These are phyloP conservation scores for Plasmodium inui DNA, from an alignment of 169 alveolate species.

Conservation along the genomic window DNA sequence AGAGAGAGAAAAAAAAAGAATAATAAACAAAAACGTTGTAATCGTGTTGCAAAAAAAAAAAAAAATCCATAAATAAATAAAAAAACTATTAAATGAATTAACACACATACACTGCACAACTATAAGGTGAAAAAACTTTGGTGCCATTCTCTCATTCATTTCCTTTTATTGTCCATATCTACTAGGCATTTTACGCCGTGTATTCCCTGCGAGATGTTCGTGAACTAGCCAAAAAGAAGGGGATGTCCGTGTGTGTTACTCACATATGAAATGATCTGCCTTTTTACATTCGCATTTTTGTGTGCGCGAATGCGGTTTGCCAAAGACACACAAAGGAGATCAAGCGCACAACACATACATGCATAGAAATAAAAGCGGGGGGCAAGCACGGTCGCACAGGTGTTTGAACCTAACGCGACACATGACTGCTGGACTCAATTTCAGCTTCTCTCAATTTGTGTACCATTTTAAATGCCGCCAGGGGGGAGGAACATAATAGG, in stretches of 20 bases:
- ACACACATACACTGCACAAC: background rate
- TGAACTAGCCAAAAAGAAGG: slow-evolving; percentile 39
- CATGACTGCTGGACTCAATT: background rate
- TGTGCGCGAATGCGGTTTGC: background rate
- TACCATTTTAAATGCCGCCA: slow-evolving; percentile 74
- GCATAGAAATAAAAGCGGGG: background rate
- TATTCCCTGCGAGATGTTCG: slow-evolving; percentile 74
- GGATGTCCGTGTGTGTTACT: background rate
- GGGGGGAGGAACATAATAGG: slow-evolving; percentile 24
- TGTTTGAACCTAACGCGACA: background rate
- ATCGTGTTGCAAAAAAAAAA: background rate
- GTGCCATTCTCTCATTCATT: background rate
- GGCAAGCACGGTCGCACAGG: background rate
- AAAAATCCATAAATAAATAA: background rate
- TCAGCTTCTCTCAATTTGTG: background rate
- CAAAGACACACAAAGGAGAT: background rate
- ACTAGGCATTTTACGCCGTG: slow-evolving; percentile 62
- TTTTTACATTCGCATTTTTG: background rate
- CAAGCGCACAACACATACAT: background rate
- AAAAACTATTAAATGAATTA: slow-evolving; percentile 14
- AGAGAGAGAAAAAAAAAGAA: background rate
- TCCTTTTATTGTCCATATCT: slow-evolving; percentile 38
- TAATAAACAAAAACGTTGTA: background rate
- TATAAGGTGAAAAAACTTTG: background rate
- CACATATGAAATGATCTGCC: background rate